Base-by-base conservation (phyloP, 106 monocot genomes). In the Narthecium ossifragum region DNA sequence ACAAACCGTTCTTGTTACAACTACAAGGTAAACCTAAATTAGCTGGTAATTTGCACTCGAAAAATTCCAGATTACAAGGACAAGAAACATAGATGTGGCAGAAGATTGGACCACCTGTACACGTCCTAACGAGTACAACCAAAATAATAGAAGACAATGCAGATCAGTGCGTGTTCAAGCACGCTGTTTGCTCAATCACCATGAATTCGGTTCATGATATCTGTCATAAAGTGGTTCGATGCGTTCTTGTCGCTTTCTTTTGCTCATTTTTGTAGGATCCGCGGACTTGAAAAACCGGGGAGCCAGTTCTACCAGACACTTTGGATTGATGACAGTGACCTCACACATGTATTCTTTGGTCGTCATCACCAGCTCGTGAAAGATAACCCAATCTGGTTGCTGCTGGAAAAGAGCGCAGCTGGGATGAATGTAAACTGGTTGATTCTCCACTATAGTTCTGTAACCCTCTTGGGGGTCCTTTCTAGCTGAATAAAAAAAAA, bases 321-420 rank as follows among this genome's bases (percentile, higher is more conserved):
- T 93, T 6, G 93, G 93, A 52, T 93, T 89, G 13, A 93, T 67
- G 0, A 93, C 93, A 0, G 88, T 93, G n/a, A 85, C 85, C 69
- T 93, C 93, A 5, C 93, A 50, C 93, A 93, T 89, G 69, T 93
- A 93, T 41, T 93, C 93, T 43, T 93, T 93, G 0, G 93, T 93
- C 0, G 93, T 93, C 93, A 93, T 93, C 0, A 93, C 93, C 6
- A 93, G 72, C 52, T 89, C 88, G 31, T 93, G 76, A 21, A 89
- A 93, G 8, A 93, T 93, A 10, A 93, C 85, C 93, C 93, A 93
- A 46, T 93, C 93, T 6, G 93, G 93, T 25, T 93, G 88, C 62
- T 89, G 52, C 49, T 93, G 93, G 53, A 93, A 93, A 18, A 93
- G 66, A 30, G 88, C 93, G 26, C 88, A 85, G 53, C 88, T 89